Evolutionary conservation across 2,329 filamentous ascomycete genomes (phyloP), one percentile per base, ranked within the genome.

Genomic region (Pseudogymnoascus sp.): DNA sequence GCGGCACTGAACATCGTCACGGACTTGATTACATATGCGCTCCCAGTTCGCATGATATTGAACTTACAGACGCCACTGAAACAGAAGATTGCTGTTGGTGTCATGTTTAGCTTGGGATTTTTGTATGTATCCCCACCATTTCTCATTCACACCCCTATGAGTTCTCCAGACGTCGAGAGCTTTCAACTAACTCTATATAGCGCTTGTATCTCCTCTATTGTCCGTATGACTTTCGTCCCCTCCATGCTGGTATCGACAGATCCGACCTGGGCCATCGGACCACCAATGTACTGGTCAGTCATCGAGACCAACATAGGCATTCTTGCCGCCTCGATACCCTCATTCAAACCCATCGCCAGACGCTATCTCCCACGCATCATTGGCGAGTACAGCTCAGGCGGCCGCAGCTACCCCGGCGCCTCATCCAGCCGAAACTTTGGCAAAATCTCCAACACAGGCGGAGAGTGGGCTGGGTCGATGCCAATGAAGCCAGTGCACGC

Each of bases 1-100:
- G 77, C 79, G 0, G 77, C 75, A 2, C 70, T 80, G 38, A 79
- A 80, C 67, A 79, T 81, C 64, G 64, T 77, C 13, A 80, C 78
- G 11, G 78, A 80, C 66, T 62, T 81, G 8, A 62, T 79, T 19
- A 79, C 78, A 24, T 79, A 78, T 65, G 72, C 74, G 2, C 69
- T 81, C 5, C 79, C 79, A 1, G 74, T 80, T 62, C 74, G 72
- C 3, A 75, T 79, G 11, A 70, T 81, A 21, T 71, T 76, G 65
- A 74, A 72, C 24, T 68, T 81, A 7, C 77, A 79, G 61, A 72
- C 80, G 61, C 78, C 78, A 0, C 68, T 65, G 31, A 77, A 76
- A 47, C 78, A 81, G 65, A 80, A 79, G 68, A 66, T 79, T 24
- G 76, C 74, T 1, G 67, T 81, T 13, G 72, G 70, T 1, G 69